These are phyloP conservation scores for Xerocomus potaroensis DNA, from an alignment of 768 basidiomycete species.

Conservation along the genomic window DNA sequence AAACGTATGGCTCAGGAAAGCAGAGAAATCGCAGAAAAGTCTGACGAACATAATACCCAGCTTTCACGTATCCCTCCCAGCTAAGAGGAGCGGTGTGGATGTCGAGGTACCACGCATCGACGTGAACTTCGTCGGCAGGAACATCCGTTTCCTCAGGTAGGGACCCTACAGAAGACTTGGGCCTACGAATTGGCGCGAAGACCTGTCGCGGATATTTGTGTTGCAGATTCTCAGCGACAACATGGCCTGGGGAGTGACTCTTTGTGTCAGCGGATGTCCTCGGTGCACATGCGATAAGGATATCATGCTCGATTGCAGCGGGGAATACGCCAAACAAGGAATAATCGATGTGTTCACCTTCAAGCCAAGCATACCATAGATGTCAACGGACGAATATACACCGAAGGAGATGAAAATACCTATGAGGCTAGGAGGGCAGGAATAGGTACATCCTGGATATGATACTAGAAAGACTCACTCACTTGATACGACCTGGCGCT, in stretches of 20 bases:
- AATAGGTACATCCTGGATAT: not conserved
- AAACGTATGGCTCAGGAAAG: not conserved
- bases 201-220: conserved; percentile 53
- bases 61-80: conserved; percentile 89
- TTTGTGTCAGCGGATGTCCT: conserved; percentile 16
- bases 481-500: conserved; percentile 84
- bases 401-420: too few species aligned
- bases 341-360: conserved; percentile 85
- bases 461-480: conserved; percentile 12
- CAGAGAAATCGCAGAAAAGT: not conserved
- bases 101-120: conserved; percentile 65
- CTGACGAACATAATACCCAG: conserved; percentile 68
- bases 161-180: conserved; percentile 21
- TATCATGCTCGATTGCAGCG: conserved; percentile 79
- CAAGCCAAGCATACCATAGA: conserved; percentile 10
- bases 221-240: conserved; percentile 60
- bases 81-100: conserved; percentile 59
- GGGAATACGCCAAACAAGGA: conserved; percentile 81
- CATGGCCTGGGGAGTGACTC: conserved; percentile 44
- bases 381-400: not conserved
- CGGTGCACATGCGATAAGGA: conserved; percentile 72
- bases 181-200: conserved; percentile 50
- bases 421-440: conserved; percentile 28
- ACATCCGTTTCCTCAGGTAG: conserved; percentile 30
- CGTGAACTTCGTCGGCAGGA: conserved; percentile 33